phyloP scores from a whole-genome alignment of 108 stramenopile species.

The Fragilariopsis cylindrus region DNA sequence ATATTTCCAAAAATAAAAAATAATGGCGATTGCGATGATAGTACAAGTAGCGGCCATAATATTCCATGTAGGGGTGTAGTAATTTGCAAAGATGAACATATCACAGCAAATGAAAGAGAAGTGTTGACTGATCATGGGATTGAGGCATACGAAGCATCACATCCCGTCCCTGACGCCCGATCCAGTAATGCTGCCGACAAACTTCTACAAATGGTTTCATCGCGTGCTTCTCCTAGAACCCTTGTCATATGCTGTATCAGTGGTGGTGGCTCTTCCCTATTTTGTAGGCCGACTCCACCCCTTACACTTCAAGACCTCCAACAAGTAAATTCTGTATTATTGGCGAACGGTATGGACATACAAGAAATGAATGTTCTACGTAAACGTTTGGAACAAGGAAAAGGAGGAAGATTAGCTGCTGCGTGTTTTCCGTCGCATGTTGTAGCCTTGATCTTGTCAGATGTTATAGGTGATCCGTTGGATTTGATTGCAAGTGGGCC shows the following conservation, averaged over 20 bases:
- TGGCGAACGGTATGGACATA: constrained; percentile 80
- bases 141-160: constrained; percentile 64
- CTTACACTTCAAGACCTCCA: constrained; percentile 67
- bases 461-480: constrained; percentile 86
- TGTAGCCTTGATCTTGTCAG: constrained; percentile 58
- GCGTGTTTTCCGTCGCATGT: constrained; percentile 60
- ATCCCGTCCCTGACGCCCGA: constrained; percentile 84
- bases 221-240: constrained; percentile 39
- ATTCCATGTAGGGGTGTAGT: constrained; percentile 55
- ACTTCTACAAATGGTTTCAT: constrained; percentile 50
- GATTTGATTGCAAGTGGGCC: constrained; percentile 89
- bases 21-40: background rate
- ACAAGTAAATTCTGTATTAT: constrained; percentile 51
- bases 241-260: constrained; percentile 74
- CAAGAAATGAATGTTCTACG: constrained; percentile 85
- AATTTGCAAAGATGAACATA: constrained; percentile 88
- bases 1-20: constrained; percentile 11
- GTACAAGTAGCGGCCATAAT: background rate
- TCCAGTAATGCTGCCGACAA: constrained; percentile 57
- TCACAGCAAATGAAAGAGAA: constrained; percentile 55
- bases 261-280: constrained; percentile 85
- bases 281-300: constrained; percentile 64
- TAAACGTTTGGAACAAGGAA: constrained; percentile 75
- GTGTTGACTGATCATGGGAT: constrained; percentile 40
- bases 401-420: constrained; percentile 73